These are phyloP conservation scores for Trichoderma semiorbis DNA, from an alignment of 2,329 filamentous ascomycete genomes.

Conservation along the genomic window DNA sequence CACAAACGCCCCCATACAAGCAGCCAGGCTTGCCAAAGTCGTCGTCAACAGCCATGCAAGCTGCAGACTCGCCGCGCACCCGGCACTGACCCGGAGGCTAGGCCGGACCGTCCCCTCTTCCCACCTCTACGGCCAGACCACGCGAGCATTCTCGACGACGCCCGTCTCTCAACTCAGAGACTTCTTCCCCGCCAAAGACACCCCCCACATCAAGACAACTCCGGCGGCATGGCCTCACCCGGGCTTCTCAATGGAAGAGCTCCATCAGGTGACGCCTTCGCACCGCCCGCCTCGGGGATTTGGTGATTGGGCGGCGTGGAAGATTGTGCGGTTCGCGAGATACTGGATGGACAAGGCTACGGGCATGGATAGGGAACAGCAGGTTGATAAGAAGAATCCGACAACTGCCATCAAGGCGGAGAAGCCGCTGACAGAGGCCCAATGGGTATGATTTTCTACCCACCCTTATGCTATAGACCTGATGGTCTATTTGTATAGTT, in stretches of 20 bases:
- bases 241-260: conserved; percentile 74
- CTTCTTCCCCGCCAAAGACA: conserved; percentile 62
- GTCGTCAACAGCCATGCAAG: conserved; percentile 10
- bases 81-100: conserved; percentile 17
- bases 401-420: conserved; percentile 52
- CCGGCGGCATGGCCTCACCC: conserved; percentile 67
- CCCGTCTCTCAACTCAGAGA: conserved; percentile 46
- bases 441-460: conserved; percentile 58
- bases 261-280: conserved; percentile 68
- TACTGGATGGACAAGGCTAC: conserved; percentile 80
- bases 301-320: conserved; percentile 76
- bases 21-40: conserved; percentile 24
- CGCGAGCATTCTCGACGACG: conserved; percentile 50
- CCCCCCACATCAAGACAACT: conserved; percentile 58
- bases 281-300: conserved; percentile 70
- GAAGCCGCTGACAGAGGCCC: conserved; percentile 71
- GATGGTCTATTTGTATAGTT: not conserved
- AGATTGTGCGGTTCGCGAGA: conserved; percentile 70
- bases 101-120: conserved; percentile 15
- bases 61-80: conserved; percentile 11
- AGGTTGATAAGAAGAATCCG: conserved; percentile 56
- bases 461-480: not conserved
- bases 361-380: conserved; percentile 68
- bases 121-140: conserved; percentile 9
- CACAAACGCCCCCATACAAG: conserved; percentile 23